Evolutionary conservation across 2,329 filamentous ascomycete species (phyloP).

Genomic region (Arthrobotrys conoides): DNA sequence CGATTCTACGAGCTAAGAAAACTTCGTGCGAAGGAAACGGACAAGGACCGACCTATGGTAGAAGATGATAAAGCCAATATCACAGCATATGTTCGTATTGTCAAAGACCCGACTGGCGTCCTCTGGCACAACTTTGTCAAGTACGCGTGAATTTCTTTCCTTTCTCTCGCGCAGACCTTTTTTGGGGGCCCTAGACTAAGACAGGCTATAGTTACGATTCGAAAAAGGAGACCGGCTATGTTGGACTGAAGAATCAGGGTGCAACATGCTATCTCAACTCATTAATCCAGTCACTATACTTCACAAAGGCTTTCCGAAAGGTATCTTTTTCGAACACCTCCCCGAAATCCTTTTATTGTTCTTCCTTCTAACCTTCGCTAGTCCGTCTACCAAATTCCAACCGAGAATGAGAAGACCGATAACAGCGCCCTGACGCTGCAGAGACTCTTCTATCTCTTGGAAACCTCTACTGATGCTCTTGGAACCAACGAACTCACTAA

Average conservation of each 20-base stretch:
- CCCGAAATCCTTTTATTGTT: neutral
- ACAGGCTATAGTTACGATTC: conserved; percentile 80
- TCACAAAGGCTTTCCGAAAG: conserved; percentile 94
- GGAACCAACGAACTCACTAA: conserved; percentile 93
- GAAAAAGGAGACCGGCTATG: conserved; percentile 98
- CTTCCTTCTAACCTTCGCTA: conserved; percentile 65
- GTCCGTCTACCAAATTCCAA: conserved; percentile 98
- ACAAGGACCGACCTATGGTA: conserved; percentile 76
- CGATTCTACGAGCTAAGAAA: conserved; percentile 89
- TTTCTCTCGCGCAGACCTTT: neutral
- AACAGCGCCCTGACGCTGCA: conserved; percentile 97
- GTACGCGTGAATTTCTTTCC: conserved; percentile 68
- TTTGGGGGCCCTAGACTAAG: neutral
- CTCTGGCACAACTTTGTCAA: conserved; percentile 92
- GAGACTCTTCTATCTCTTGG: conserved; percentile 92
- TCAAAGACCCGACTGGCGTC: conserved; percentile 89
- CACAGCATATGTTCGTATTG: conserved; percentile 84
- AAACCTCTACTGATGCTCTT: conserved; percentile 86
- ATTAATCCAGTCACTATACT: conserved; percentile 85
- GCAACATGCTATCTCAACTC: conserved; percentile 92
- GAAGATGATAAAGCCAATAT: conserved; percentile 84
- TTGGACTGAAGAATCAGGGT: conserved; percentile 95
- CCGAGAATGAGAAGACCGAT: conserved; percentile 82
- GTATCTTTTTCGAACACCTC: conserved; percentile 67
- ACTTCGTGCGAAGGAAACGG: conserved; percentile 82